Evolutionary conservation across 2,329 filamentous ascomycete genomes (phyloP), one percentile per base, ranked within the genome.

Genomic region (Daldinia eschscholtzii): DNA sequence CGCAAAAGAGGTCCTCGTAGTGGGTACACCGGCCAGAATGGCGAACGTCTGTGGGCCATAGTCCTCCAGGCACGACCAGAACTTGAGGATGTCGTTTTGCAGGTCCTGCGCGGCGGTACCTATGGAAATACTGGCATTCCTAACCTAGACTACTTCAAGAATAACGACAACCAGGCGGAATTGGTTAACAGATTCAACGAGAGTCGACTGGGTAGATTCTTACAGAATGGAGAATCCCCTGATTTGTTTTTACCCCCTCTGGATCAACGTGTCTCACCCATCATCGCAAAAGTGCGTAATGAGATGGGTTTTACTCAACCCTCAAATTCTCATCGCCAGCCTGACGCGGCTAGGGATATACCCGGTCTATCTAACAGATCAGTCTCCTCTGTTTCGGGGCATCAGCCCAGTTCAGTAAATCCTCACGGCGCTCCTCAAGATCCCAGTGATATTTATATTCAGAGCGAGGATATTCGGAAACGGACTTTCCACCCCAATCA

Each of bases 21-120:
- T 61, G 77, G 77, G 4, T 79, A 79, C 61, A 79, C 77, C 13
- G 76, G 77, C 26, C 77, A 79, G 73, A 77, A 78, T 56, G 77
- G 77, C 30, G 77, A 79, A 67, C 76, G 77, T 9, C 67, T 79
- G 3, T 79, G 76, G 77, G 73, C 76, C 26, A 70, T 78, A 60
- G 73, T 79, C 20, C 75, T 79, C n/a, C 74, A 77, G 61, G 74
- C 77, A 10, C 69, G 72, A 52, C 77, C 77, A 12, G 76, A 77
- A 12, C 66, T 79, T 9, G 77, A 79, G 58, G 77, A 79, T 23
- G 39, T 78, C 30, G 76, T 77, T 18, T 59, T 79, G 58, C 77
- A 77, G 57, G 61, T 75, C 9, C 71, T 79, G 20, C 75, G 76
- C 23, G 66, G 68, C 28, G 74, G 75, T 48, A 79, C 76, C 18